These are phyloP conservation scores for Tothia fuscella DNA, from an alignment of 2,329 filamentous ascomycete species.

Conservation along the genomic window DNA sequence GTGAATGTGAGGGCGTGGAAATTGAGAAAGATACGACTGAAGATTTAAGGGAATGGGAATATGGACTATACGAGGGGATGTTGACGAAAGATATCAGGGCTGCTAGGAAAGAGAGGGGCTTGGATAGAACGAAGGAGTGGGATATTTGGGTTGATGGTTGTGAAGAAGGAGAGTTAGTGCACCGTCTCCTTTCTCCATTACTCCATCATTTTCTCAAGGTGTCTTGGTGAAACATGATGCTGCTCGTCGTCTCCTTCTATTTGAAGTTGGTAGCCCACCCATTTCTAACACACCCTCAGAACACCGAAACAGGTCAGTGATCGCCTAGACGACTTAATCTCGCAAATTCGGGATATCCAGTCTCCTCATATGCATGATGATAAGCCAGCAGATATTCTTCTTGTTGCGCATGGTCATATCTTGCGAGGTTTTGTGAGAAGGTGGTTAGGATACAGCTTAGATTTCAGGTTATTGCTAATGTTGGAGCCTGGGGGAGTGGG, in stretches of 20 bases:
- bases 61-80: constrained; percentile 10
- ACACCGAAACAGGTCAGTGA: constrained; percentile 27
- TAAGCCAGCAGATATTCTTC: constrained; percentile 25
- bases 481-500: constrained; percentile 6
- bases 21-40: background rate
- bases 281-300: too few relatives aligned
- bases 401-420: constrained; percentile 32
- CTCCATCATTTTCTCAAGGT: background rate
- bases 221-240: background rate
- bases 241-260: background rate
- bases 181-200: background rate
- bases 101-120: constrained; percentile 44
- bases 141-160: constrained; percentile 89
- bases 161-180: constrained; percentile 56
- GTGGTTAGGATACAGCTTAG: constrained; percentile 32
- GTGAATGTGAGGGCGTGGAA: background rate
- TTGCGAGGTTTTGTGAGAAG: constrained; percentile 36
- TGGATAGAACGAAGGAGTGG: constrained; percentile 46
- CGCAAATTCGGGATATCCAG: constrained; percentile 30
- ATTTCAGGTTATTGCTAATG: constrained; percentile 27
- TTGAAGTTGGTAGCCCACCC: too few relatives aligned
- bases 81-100: constrained; percentile 5
- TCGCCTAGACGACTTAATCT: constrained; percentile 31
- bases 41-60: constrained; percentile 7
- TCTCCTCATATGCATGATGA: constrained; percentile 28